Conservation (phyloP, 306 rosid genomes). For the Abrus pulchellus region DNA sequence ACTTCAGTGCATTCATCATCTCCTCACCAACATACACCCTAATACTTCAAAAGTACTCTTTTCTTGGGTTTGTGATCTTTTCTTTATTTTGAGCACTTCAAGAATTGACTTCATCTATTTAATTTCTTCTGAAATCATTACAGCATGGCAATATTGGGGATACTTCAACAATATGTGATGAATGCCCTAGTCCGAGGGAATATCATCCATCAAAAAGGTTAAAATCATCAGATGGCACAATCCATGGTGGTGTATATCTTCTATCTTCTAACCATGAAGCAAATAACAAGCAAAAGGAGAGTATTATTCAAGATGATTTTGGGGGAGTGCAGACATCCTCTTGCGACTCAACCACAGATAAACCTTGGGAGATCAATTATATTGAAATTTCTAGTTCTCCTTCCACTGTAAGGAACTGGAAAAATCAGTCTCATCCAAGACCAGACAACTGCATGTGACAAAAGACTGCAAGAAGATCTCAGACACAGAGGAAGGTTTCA, state of each 20-base stretch:
- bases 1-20: not conserved
- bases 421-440: constrained; percentile 37
- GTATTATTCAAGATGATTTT: constrained; percentile 1
- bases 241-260: not conserved
- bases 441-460: constrained; percentile 7
- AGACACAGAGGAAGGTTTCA: constrained; percentile 36
- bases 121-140: constrained; percentile 34
- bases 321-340: constrained; percentile 42
- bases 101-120: constrained; percentile 26
- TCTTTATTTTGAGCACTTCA: not conserved
- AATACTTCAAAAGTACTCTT: constrained; percentile 16
- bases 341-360: constrained; percentile 37
- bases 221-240: constrained; percentile 21
- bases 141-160: constrained; percentile 40
- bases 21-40: not conserved
- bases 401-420: not conserved
- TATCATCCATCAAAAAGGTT: constrained; percentile 10
- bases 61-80: not conserved
- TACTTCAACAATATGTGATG: constrained; percentile 2
- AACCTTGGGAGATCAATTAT: constrained; percentile 3
- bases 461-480: constrained; percentile 49
- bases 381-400: constrained; percentile 24
- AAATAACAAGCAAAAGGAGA: not conserved
- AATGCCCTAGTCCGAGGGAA: constrained; percentile 30
- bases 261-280: constrained; percentile 27